Evolutionary conservation across 352 stramenopile genomes (phyloP).

Genomic region (Phytophthora vignae): DNA sequence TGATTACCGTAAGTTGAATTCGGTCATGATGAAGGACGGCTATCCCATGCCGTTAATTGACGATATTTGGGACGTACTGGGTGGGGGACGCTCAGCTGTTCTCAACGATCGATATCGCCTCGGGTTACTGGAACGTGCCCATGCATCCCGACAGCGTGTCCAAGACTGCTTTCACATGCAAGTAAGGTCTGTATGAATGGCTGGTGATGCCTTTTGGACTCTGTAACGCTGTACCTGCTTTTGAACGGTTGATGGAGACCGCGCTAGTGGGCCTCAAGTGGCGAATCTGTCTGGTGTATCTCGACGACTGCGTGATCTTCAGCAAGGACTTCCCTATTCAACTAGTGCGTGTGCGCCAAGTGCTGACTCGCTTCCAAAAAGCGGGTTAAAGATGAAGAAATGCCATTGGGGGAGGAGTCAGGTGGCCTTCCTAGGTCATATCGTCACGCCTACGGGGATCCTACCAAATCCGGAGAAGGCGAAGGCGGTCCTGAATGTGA

Average conservation of each 20-base stretch:
- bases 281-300: slow-evolving; percentile 6
- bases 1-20: slow-evolving; percentile 17
- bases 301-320: slow-evolving; percentile 11
- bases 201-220: too few relatives aligned
- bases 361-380: neutral
- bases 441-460: neutral
- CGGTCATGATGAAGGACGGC: slow-evolving; percentile 9
- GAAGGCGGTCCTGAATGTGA: slow-evolving; percentile 9
- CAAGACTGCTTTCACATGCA: slow-evolving; percentile 2
- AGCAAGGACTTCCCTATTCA: slow-evolving; percentile 11
- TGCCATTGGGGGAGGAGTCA: slow-evolving; percentile 9
- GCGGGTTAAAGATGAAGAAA: slow-evolving; percentile 14
- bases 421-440: slow-evolving; percentile 8
- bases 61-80: slow-evolving; percentile 18
- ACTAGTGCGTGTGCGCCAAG: neutral
- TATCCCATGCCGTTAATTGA: slow-evolving; percentile 17
- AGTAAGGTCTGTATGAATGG: too few relatives aligned
- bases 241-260: too few relatives aligned
- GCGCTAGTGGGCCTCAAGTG: too few relatives aligned
- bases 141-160: neutral
- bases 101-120: slow-evolving; percentile 1
- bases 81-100: too few relatives aligned
- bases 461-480: slow-evolving; percentile 11
- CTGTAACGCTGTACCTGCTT: too few relatives aligned
- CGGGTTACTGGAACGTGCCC: neutral